A percentile compares a stretch with the other conserved stretches of the same genome.
phyloP scores from a whole-genome alignment of 768 basidiomycete genomes.

The Boletellus ananas region DNA sequence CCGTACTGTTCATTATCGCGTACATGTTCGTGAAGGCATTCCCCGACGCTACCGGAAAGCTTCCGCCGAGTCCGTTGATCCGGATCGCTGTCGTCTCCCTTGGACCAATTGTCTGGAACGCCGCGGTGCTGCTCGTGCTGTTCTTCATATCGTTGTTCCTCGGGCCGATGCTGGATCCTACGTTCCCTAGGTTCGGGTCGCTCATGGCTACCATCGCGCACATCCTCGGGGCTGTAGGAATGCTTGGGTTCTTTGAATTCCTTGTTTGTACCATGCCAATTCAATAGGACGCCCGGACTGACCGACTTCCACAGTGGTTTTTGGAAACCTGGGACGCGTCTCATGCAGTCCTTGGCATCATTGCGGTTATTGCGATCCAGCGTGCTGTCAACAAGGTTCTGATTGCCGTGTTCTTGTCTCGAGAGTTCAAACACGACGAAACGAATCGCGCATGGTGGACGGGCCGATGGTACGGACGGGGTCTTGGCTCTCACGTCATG shows the following conservation, averaged over 20 bases:
- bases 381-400: slow-evolving; percentile 90
- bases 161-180: slow-evolving; percentile 82
- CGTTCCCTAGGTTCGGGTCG: slow-evolving; percentile 87
- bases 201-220: slow-evolving; percentile 91
- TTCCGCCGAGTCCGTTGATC: slow-evolving; percentile 79
- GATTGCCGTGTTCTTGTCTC: slow-evolving; percentile 89
- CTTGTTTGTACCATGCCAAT: slow-evolving; percentile 51
- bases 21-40: slow-evolving; percentile 94
- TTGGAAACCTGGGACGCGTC: slow-evolving; percentile 88
- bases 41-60: slow-evolving; percentile 56
- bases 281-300: slow-evolving; percentile 5
- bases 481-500: slow-evolving; percentile 85
- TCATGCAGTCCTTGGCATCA: slow-evolving; percentile 90
- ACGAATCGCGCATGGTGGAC: slow-evolving; percentile 99
- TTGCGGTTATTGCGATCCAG: slow-evolving; percentile 88
- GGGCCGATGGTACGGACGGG: slow-evolving; percentile 94
- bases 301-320: slow-evolving; percentile 68
- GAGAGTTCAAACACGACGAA: slow-evolving; percentile 99
- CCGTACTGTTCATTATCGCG: slow-evolving; percentile 78
- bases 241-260: slow-evolving; percentile 95
- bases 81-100: slow-evolving; percentile 91
- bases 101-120: slow-evolving; percentile 96
- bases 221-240: slow-evolving; percentile 73
- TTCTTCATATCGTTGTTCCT: slow-evolving; percentile 92
- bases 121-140: slow-evolving; percentile 76